Conservation (phyloP, 257 asterid species). For the Solanum chiquidenum region DNA sequence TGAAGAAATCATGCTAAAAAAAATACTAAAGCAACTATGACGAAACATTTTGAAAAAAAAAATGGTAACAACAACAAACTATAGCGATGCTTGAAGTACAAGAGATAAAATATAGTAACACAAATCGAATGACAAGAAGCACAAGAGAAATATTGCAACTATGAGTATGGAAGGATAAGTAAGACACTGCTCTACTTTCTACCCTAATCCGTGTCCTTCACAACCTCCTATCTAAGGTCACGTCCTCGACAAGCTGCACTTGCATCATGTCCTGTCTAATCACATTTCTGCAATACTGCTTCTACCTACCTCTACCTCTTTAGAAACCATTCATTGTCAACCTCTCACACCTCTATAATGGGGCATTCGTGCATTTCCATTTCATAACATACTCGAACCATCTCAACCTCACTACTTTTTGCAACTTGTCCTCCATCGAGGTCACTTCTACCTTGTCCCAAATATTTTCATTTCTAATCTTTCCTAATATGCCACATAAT, state of each 20-base stretch:
- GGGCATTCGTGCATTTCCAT: not conserved
- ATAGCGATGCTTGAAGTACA: not conserved
- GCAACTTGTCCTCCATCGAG: not conserved
- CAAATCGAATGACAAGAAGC: not conserved
- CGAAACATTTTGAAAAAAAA: not conserved
- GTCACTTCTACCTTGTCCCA: not conserved
- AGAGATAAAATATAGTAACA: not conserved
- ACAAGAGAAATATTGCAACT: not conserved
- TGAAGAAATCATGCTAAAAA: not conserved
- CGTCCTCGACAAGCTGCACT: not conserved
- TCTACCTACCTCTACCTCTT: not conserved
- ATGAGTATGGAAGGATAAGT: not conserved
- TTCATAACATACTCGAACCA: not conserved
- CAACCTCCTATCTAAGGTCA: not conserved
- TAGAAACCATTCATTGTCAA: not conserved
- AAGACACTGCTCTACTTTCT: not conserved
- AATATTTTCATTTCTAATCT: not conserved
- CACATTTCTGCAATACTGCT: not conserved
- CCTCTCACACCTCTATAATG: not conserved
- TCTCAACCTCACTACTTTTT: accelerated
- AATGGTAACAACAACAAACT: not conserved
- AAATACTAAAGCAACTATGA: not conserved
- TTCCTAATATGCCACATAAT: not conserved
- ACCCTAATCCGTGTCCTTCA: not conserved
- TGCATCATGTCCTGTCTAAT: not conserved